These are phyloP conservation scores for Thermoascus crustaceus DNA, from an alignment of 2,329 filamentous ascomycete genomes.

Conservation along the genomic window DNA sequence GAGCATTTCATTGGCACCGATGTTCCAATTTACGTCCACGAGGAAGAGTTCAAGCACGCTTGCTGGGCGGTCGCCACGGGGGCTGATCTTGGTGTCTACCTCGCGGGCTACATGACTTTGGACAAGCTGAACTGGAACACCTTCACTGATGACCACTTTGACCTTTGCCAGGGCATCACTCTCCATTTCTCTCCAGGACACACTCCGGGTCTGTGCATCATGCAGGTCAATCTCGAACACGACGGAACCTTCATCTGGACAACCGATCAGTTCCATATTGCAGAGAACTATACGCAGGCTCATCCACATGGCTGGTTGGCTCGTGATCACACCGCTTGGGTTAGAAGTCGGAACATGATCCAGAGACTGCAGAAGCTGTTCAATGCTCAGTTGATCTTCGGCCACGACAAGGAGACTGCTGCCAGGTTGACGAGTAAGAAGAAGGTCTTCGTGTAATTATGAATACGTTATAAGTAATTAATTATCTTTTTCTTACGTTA, in stretches of 20 bases:
- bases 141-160: conserved; percentile 32
- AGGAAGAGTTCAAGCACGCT: conserved; percentile 40
- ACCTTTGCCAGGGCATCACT: conserved; percentile 34
- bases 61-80: conserved; percentile 39
- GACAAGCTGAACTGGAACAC: conserved; percentile 37
- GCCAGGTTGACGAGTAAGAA: too few species aligned
- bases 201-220: conserved; percentile 27
- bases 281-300: conserved; percentile 30
- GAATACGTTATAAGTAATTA: too few species aligned
- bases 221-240: conserved; percentile 30
- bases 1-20: conserved; percentile 38
- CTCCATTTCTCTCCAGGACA: conserved; percentile 31
- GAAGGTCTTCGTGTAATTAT: too few species aligned
- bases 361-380: conserved; percentile 22
- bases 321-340: conserved; percentile 32
- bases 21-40: conserved; percentile 41
- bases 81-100: conserved; percentile 34
- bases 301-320: conserved; percentile 30
- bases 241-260: conserved; percentile 35
- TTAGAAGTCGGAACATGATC: conserved; percentile 27
- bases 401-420: conserved; percentile 6
- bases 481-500: too few species aligned
- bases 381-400: conserved; percentile 14
- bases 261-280: conserved; percentile 33
- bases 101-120: conserved; percentile 28